Conservation (phyloP, 441 rosid genomes). For the Mallotus repandus region DNA sequence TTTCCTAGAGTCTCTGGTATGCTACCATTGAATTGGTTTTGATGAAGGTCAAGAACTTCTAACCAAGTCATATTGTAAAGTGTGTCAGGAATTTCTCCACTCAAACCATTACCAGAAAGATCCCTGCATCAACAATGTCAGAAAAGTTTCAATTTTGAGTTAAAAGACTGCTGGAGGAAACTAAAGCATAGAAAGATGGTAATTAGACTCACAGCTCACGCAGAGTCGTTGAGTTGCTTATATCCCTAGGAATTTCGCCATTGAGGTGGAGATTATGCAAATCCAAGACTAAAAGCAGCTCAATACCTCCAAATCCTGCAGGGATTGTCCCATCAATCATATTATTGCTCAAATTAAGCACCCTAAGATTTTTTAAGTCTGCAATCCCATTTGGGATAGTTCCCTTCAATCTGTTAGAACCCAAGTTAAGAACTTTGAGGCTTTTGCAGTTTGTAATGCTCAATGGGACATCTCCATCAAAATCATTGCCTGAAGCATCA, state of each 20-base stretch:
- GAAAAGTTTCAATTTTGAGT: constrained; percentile 28
- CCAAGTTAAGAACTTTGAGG: constrained; percentile 75
- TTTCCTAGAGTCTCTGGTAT: constrained; percentile 66
- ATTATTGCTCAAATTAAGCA: constrained; percentile 72
- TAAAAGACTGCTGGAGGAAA: constrained; percentile 24
- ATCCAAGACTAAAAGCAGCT: constrained; percentile 66
- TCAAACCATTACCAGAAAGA: constrained; percentile 73
- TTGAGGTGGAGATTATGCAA: constrained; percentile 68
- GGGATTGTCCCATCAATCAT: constrained; percentile 65
- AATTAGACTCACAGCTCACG: constrained; percentile 70
- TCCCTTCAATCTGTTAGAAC: constrained; percentile 69
- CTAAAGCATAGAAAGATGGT: constrained; percentile 16
- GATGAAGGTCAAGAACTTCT: constrained; percentile 72
- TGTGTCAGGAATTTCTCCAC: constrained; percentile 63
- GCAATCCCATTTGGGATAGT: constrained; percentile 53
- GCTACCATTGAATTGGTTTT: constrained; percentile 65
- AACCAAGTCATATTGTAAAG: constrained; percentile 63
- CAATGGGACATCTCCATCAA: constrained; percentile 57
- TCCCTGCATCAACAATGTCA: constrained; percentile 58
- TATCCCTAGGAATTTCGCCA: constrained; percentile 59
- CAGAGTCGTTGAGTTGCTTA: constrained; percentile 72
- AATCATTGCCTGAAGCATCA: constrained; percentile 74
- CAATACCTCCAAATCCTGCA: constrained; percentile 55
- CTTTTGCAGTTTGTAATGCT: constrained; percentile 61
- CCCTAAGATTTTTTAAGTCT: constrained; percentile 53